These are phyloP conservation scores for Lagenidium sp. DNA, from an alignment of 352 stramenopile species.

Conservation along the genomic window DNA sequence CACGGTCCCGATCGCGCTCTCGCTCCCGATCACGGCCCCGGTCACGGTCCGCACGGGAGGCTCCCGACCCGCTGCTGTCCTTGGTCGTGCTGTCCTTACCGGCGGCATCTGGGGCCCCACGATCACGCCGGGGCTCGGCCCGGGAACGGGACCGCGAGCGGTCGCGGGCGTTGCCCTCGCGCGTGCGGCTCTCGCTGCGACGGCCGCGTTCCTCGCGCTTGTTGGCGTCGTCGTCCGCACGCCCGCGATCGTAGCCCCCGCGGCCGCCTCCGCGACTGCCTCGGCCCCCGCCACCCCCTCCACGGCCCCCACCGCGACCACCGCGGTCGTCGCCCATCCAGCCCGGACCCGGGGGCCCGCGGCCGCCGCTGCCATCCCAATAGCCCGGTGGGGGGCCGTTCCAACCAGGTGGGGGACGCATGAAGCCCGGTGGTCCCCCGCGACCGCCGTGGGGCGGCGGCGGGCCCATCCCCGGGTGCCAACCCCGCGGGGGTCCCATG, in stretches of 20 bases:
- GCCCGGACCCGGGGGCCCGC: conserved; percentile 20
- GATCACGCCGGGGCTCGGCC: conserved; percentile 8
- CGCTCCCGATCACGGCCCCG: conserved; percentile 12
- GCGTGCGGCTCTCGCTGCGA: background rate
- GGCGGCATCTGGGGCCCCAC: conserved; percentile 26
- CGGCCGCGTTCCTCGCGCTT: conserved; percentile 1
- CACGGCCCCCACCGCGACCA: conserved; percentile 16
- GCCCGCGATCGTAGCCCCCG: too few relatives aligned
- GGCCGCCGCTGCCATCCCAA: conserved; percentile 24
- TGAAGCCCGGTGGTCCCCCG: conserved; percentile 16
- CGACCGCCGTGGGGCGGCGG: conserved; percentile 11
- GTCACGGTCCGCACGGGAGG: conserved; percentile 16
- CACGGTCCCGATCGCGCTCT: conserved; percentile 12
- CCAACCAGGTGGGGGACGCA: conserved; percentile 25
- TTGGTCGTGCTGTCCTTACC: conserved; percentile 8
- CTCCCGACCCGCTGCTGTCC: conserved; percentile 17
- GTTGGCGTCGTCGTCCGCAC: too few relatives aligned
- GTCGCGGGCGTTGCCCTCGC: conserved; percentile 23
- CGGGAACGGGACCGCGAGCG: conserved; percentile 4
- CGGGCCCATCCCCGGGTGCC: conserved; percentile 65
- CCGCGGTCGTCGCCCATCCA: conserved; percentile 40
- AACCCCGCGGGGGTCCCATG: conserved; percentile 52
- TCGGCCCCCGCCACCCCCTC: conserved; percentile 11
- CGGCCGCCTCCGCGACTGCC: conserved; percentile 7
- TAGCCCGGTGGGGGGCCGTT: conserved; percentile 34